Conservation (phyloP, 805 yeast genomes). For the Monosporozyma aerobia region DNA sequence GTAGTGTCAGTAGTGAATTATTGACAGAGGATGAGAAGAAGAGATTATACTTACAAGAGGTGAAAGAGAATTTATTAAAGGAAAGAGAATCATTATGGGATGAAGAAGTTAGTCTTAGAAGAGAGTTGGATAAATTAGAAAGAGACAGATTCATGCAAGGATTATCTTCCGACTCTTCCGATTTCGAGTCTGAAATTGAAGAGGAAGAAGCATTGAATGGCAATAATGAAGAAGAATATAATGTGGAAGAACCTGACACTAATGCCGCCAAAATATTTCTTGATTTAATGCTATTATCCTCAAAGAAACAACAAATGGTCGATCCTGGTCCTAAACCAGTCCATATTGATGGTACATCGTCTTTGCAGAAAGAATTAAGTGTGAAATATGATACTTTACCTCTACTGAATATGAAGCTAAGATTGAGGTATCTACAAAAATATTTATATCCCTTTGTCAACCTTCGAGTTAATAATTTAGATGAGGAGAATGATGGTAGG, state of each 20-base stretch:
- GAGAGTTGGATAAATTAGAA: conserved; percentile 10
- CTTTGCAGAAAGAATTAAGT: conserved; percentile 14
- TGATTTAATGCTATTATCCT: conserved; percentile 10
- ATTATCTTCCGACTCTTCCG: neutral
- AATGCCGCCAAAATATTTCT: conserved; percentile 8
- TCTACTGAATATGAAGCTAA: conserved; percentile 15
- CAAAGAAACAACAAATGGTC: neutral
- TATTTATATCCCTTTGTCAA: conserved; percentile 12
- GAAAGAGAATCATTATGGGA: conserved; percentile 12
- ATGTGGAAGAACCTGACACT: conserved; percentile 1
- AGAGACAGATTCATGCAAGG: neutral
- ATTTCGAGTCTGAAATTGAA: conserved; percentile 1
- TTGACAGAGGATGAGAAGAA: conserved; percentile 12
- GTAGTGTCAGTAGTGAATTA: neutral
- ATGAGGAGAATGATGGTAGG: neutral
- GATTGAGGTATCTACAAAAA: conserved; percentile 14
- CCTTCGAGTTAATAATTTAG: conserved; percentile 1
- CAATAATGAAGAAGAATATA: neutral
- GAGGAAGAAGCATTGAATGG: neutral
- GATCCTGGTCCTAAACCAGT: neutral
- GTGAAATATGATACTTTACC: conserved; percentile 24
- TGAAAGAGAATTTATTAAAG: conserved; percentile 12
- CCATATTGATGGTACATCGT: conserved; percentile 13
- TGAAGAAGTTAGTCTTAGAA: neutral
- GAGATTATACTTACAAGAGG: conserved; percentile 13